Base-by-base conservation (phyloP, 2,329 filamentous ascomycete genomes). In the Verticillium albo-atrum region DNA sequence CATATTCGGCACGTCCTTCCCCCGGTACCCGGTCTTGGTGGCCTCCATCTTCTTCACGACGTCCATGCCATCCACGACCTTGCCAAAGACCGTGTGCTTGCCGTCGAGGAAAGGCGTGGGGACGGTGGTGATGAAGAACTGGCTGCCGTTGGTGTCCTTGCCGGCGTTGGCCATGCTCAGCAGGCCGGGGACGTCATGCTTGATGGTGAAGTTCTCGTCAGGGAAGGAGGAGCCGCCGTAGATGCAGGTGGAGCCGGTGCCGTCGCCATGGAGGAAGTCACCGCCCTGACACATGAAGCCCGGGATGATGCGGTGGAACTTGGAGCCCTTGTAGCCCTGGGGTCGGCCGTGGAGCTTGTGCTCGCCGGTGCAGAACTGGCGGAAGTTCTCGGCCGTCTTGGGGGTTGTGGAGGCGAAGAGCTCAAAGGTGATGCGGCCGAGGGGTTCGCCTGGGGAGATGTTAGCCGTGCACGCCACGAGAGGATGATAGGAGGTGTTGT, bases 231-330 rank as follows among this genome's bases (percentile, higher is more conserved):
- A 88, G 56, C 86, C 88, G 60, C 92, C 92, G 78, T 96, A 98
- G 73, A 98, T 97, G 66, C 85, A 90, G 12, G 88, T 89, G 54
- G 89, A 92, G 9, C 95, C 95, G 1, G 91, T 96, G 56, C 95
- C 95, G 74, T 98, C 91, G 57, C 92, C 91, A 68, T 97, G 92
- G 63, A 97, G 79, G 74, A 98, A 98, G 75, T 99, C 95, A 58
- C 95, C 95, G 53, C 94, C 94, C 75, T 99, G 95, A 69, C 95
- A 90, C 94, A 98, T 98, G 78, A 98, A 97, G 69, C 91, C 90
- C 76, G 90, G 91, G 73, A 97, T 97, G 68, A 98, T 91, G 60
- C 95, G 88, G 76, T 98, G 95, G 70, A 98, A 97, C 74, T 92
- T 96, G 79, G 86, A 89, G 58, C 91, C 90, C 77, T 97, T 98